A percentile compares a stretch with the other conserved stretches of the same genome.
Conservation (phyloP, 371 early-diverging fungal species). For the Dipsacomyces acuminosporus region DNA sequence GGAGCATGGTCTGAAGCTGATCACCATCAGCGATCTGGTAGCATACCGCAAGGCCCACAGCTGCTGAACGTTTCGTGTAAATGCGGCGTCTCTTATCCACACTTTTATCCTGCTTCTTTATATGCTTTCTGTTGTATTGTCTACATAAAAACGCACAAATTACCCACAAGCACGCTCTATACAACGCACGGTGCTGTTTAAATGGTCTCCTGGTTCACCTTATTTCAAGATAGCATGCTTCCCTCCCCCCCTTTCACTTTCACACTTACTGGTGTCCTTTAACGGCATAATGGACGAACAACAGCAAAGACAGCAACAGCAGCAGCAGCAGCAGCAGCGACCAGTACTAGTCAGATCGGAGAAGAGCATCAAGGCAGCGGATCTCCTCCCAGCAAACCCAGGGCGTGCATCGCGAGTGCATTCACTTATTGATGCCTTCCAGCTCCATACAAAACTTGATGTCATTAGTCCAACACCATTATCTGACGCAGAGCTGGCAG, state of each 20-base stretch:
- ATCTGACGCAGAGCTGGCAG: slow-evolving; percentile 53
- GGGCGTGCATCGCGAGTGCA: slow-evolving; percentile 48
- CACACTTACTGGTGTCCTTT: too few relatives aligned
- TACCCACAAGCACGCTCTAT: too few relatives aligned
- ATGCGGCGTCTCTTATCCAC: too few relatives aligned
- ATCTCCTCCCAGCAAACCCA: slow-evolving; percentile 21
- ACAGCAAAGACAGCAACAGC: too few relatives aligned
- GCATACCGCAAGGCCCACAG: slow-evolving; percentile 52
- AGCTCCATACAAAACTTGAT: slow-evolving; percentile 25
- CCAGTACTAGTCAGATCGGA: slow-evolving; percentile 23
- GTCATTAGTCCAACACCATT: slow-evolving; percentile 54
- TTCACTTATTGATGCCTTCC: slow-evolving; percentile 51
- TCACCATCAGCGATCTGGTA: slow-evolving; percentile 84
- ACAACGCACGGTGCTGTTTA: too few relatives aligned
- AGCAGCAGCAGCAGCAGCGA: not conserved
- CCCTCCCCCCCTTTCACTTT: too few relatives aligned
- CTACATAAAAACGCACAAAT: not conserved
- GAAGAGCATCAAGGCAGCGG: slow-evolving; percentile 31
- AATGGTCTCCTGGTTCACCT: too few relatives aligned
- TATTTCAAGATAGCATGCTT: too few relatives aligned
- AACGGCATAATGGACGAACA: too few relatives aligned
- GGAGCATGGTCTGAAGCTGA: slow-evolving; percentile 75
- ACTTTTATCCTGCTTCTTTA: too few relatives aligned
- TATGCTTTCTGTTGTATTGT: not conserved
- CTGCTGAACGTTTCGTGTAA: slow-evolving; percentile 7